Evolutionary conservation across 2,329 filamentous ascomycete species (phyloP), one percentile per base, ranked within the genome.

Genomic region (Fulvia fulva): DNA sequence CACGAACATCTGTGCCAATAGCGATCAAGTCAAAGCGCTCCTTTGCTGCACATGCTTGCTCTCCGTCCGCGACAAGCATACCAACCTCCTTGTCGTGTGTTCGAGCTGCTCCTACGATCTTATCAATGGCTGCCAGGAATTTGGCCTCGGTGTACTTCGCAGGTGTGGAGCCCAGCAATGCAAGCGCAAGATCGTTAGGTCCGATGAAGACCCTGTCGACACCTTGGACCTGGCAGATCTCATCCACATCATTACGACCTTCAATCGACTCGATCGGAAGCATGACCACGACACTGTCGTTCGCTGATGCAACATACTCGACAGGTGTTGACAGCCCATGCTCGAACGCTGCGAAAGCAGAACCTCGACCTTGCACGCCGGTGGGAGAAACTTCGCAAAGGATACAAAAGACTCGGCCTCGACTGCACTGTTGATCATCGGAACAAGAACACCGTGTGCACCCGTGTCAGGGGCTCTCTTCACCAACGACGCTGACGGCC

Each of bases 71-170:
- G 0, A 76, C 74, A 73, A 82, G 74, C 1, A 78, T 74, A 0
- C 83, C 87, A 5, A 80, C 81, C 75, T 87, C 87, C 74, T 88
- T 89, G 21, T 85, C 86, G 11, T 86, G 80, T 60, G 78, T 80
- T 53, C 79, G 77, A 3, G 83, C 81, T 2, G 87, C 85, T 12
- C 75, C 75, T 9, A 85, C 75, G 55, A 83, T 80, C 45, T 70
- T 74, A 21, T 77, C 75, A 63, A 83, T 80, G 2, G 80, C 80
- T 1, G 72, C 70, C 25, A 75, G 73, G 51, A 82, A 66, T 54
- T 81, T 77, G 5, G 74, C 72, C 56, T 79, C 76, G 67, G 79
- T 16, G 61, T 72, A 56, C 19, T 60, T 21, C 69, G 73, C 16
- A 75, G 60, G 49, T 79, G 78, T 0, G 78, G 80, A 60, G 74